Percentiles rank a stretch among this genome's conserved stretches.
Conservation (phyloP, 2,329 filamentous ascomycete species). For the Stenocarpella maydis region DNA sequence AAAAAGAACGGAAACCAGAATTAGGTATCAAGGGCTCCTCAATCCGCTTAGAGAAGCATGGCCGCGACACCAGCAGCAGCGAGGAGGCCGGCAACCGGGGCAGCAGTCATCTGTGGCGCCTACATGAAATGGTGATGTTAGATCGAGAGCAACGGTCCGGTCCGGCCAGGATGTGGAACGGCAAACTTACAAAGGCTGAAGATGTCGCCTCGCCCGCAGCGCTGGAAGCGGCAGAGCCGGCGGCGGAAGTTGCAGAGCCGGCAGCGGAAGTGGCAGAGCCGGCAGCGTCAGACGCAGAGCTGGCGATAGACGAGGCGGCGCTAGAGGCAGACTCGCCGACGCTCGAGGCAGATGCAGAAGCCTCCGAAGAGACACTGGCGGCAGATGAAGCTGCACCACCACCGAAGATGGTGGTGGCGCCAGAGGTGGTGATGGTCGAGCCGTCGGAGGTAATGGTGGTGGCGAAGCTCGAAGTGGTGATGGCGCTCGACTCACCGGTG, state of each 20-base stretch:
- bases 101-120: constrained; percentile 53
- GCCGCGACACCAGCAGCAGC: constrained; percentile 59
- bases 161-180: background rate
- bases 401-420: constrained; percentile 47
- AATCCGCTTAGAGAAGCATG: constrained; percentile 53
- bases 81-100: constrained; percentile 52
- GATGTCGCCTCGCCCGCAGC: constrained; percentile 22
- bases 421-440: constrained; percentile 46
- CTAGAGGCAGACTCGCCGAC: constrained; percentile 38
- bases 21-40: background rate
- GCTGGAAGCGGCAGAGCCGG: constrained; percentile 27
- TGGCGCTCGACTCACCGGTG: constrained; percentile 36
- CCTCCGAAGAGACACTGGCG: constrained; percentile 36
- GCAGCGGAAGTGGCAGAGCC: constrained; percentile 32
- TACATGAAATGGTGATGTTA: constrained; percentile 35
- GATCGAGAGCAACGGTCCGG: background rate
- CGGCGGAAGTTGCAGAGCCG: constrained; percentile 28
- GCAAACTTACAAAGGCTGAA: constrained; percentile 41
- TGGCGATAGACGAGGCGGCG: constrained; percentile 36
- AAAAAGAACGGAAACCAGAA: constrained; percentile 2
- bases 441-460: constrained; percentile 47
- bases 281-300: constrained; percentile 37
- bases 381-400: constrained; percentile 37
- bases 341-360: constrained; percentile 38
- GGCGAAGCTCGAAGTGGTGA: constrained; percentile 49